Evolutionary conservation across 441 rosid species (phyloP).

Genomic region (Cnidoscolus chayamansa): DNA sequence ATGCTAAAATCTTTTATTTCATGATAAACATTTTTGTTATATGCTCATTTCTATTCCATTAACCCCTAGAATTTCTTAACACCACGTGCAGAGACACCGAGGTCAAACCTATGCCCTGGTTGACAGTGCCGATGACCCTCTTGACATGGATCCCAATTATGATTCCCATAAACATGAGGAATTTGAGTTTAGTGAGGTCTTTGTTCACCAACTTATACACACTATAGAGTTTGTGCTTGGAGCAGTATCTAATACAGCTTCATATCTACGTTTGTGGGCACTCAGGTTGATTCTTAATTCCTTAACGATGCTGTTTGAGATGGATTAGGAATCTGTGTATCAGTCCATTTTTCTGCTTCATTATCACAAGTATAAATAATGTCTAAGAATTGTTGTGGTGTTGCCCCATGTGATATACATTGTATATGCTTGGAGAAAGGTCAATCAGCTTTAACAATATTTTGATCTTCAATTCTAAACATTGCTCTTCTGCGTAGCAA

Average conservation of each 20-base stretch:
- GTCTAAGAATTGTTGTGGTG: not conserved
- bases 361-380: not conserved
- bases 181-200: constrained; percentile 88
- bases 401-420: not conserved
- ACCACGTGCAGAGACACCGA: constrained; percentile 56
- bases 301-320: constrained; percentile 14
- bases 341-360: not conserved
- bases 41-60: constrained; percentile 2
- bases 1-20: constrained; percentile 22
- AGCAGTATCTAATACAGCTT: constrained; percentile 95
- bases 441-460: not conserved
- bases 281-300: constrained; percentile 56
- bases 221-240: constrained; percentile 96
- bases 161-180: constrained; percentile 69
- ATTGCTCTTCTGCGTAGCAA: not conserved
- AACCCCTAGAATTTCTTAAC: constrained; percentile 10
- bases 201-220: constrained; percentile 92
- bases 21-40: not conserved
- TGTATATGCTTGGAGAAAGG: not conserved
- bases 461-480: no score
- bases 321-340: not conserved
- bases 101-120: constrained; percentile 60
- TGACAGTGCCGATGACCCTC: constrained; percentile 51
- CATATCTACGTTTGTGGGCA: constrained; percentile 94
- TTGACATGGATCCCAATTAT: constrained; percentile 44